These are phyloP conservation scores for Ophiosphaerella narmari DNA, from an alignment of 2,329 filamentous ascomycete genomes.

Conservation along the genomic window DNA sequence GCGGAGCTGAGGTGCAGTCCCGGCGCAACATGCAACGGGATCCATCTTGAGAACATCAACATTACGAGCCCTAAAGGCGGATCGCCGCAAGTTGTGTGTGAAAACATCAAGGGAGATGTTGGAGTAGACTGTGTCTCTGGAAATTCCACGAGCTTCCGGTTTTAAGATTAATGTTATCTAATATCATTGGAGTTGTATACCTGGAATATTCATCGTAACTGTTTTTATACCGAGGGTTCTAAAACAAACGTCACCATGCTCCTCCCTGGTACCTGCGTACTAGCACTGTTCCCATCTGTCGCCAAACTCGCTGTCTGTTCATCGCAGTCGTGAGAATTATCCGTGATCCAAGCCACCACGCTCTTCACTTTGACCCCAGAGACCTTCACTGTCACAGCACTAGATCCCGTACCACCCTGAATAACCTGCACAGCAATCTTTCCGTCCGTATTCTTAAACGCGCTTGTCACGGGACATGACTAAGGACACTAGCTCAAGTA, in stretches of 20 bases:
- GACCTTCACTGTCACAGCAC: slow-evolving; percentile 28
- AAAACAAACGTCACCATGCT: slow-evolving; percentile 37
- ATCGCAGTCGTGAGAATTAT: slow-evolving; percentile 38
- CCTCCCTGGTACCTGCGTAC: slow-evolving; percentile 26
- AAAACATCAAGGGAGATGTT: slow-evolving; percentile 51
- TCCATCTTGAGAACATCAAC: slow-evolving; percentile 60
- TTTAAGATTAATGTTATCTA: background rate
- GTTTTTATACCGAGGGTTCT: slow-evolving; percentile 5
- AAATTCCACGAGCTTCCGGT: background rate
- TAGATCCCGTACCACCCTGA: slow-evolving; percentile 29
- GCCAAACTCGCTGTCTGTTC: slow-evolving; percentile 13
- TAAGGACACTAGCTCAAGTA: too few relatives aligned
- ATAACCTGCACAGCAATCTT: slow-evolving; percentile 44
- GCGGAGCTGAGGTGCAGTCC: slow-evolving; percentile 62
- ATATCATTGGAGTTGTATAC: too few relatives aligned
- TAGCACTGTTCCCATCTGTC: slow-evolving; percentile 26
- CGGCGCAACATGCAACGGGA: slow-evolving; percentile 61
- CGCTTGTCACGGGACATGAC: too few relatives aligned
- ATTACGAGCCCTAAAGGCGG: slow-evolving; percentile 57
- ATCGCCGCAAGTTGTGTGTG: slow-evolving; percentile 53
- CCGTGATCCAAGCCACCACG: slow-evolving; percentile 46
- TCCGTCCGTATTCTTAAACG: slow-evolving; percentile 42
- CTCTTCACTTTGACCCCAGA: slow-evolving; percentile 28
- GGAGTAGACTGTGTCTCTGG: slow-evolving; percentile 46
- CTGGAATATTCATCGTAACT: background rate